A percentile compares a stretch with the other conserved stretches of the same genome.
phyloP scores from a whole-genome alignment of 2,329 filamentous ascomycete genomes.

The Lojkania enalia region DNA sequence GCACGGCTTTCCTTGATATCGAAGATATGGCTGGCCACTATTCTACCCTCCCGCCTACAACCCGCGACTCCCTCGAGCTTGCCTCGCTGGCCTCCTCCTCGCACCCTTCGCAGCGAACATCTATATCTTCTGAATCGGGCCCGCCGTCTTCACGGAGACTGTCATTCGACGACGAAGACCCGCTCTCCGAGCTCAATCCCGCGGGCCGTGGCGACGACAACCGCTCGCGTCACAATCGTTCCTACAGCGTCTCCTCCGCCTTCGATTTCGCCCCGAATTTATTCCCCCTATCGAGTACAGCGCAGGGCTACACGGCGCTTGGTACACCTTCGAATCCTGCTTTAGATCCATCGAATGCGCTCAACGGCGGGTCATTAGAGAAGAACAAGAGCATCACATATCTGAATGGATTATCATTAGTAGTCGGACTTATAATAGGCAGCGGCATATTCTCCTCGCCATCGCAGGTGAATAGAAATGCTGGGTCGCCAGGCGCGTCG shows the following conservation, averaged over 20 bases:
- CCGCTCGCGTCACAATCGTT: conserved; percentile 60
- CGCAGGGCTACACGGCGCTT: conserved; percentile 76
- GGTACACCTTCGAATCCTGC: conserved; percentile 69
- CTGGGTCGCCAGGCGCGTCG: conserved; percentile 86
- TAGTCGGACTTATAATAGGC: conserved; percentile 92
- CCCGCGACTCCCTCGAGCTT: conserved; percentile 93
- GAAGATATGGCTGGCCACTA: conserved; percentile 45
- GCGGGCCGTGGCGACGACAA: conserved; percentile 51
- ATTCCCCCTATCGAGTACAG: conserved; percentile 88
- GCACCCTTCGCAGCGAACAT: conserved; percentile 65
- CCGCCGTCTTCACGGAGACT: conserved; percentile 89
- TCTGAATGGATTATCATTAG: conserved; percentile 86
- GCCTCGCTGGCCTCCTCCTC: conserved; percentile 90
- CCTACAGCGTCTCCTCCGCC: conserved; percentile 87
- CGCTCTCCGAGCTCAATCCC: conserved; percentile 62
- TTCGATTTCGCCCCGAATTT: conserved; percentile 95
- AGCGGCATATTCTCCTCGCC: conserved; percentile 96
- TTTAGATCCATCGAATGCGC: conserved; percentile 58
- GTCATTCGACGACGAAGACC: conserved; percentile 86
- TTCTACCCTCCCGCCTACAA: conserved; percentile 42
- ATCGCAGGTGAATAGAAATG: conserved; percentile 87
- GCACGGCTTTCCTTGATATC: conserved; percentile 29
- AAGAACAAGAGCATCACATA: conserved; percentile 96
- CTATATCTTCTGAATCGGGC: conserved; percentile 76
- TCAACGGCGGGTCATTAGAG: conserved; percentile 81